Base-by-base conservation (phyloP, 176 grass and related monocot species). In the Luzula sylvatica region DNA sequence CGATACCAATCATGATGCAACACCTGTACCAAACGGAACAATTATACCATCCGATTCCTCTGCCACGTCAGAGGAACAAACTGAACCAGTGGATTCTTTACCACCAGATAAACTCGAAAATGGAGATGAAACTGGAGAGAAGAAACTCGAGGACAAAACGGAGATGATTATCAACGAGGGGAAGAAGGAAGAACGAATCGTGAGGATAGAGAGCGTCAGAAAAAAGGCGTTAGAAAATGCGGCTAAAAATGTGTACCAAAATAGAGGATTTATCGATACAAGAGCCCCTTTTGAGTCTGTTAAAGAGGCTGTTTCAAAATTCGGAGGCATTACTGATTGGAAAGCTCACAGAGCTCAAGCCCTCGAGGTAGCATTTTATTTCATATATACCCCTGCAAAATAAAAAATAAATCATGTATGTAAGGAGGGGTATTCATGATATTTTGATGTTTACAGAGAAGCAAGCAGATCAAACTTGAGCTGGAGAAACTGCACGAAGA, bases 271-370 rank as follows among this genome's bases (percentile, higher is more conserved):
- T 70, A 53, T 96, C 44, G 84, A 96, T 29, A 85, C 81, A 58
- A 72, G 57, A 58, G 80, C 81, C 25, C 84, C 84, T 32, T 96
- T 96, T 71, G 90, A 96, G 58, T 96, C 90, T 32, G 84, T 96
- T 23, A 86, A 67, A 79, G 80, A 83, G 46, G 84, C 71, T 78
- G 90, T 89, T 55, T 78, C 74, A 39, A 96, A 76, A 64, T 96
- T 86, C 66, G 90, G 90, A 56, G 90, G 80, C 40, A 96, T 85
- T 47, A 66, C 84, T 70, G 80, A 96, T 86, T 96, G 90, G 90
- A 96, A 96, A 76, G 77, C 77, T 75, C 70, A 89, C 58, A 85
- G 16, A 51, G 44, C 67, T 53, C 80, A 73, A 19, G 59, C 74
- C 11, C 56, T 96, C 52, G 90, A 89, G 90, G 90, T 87, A 87